Base-by-base conservation (phyloP, 805 yeast species). In the Teunomyces kruisii region DNA sequence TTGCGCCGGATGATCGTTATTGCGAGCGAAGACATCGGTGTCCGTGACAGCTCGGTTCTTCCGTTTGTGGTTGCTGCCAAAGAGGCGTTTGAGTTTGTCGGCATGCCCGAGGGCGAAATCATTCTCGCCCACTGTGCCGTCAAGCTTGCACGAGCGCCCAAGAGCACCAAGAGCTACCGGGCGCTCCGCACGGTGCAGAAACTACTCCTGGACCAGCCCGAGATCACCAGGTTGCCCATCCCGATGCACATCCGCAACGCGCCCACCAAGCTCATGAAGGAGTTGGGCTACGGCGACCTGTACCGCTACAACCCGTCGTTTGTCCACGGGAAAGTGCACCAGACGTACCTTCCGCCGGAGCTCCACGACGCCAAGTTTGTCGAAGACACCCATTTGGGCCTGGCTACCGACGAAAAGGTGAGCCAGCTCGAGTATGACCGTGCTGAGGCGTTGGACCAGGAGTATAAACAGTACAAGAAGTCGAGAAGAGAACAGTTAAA, bases 11-110 rank as follows among this genome's bases (percentile, higher is more conserved):
- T 94, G 95, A 84, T 94, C 4, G 75, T 97, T 3, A 94, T 94
- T 15, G 98, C 99, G 0, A 84, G 94, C 58, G 99, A 94, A 61
- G 99, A 94, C 61, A 72, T 94, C 22, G 99, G 99, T 0, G 67
- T 88, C 1, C 72, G 86, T 3, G 98, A 94, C 62, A 88, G 89
- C 42, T 65, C 86, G 1, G 81, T 95, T 54, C 66, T 94, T 35
- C 96, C 97, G 2, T 84, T 94, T 67, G 94, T 96, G 1, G 75
- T 86, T 2, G 83, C 97, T 0, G 80, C 96, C 0, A 88, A 87
- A 61, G 88, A 88, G 35, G 89, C 97, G 0, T 84, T 88, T 3
- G 90, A 88, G 68, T 87, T 86, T 63, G 78, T 94, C 15, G 99
- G 99, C 0, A 72, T 94, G 77, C 99, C 99, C 0, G 99, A 94